A percentile compares a stretch with the other conserved stretches of the same genome.
Conservation (phyloP, 495 filamentous ascomycete genomes). For the Parmelia sp. region DNA sequence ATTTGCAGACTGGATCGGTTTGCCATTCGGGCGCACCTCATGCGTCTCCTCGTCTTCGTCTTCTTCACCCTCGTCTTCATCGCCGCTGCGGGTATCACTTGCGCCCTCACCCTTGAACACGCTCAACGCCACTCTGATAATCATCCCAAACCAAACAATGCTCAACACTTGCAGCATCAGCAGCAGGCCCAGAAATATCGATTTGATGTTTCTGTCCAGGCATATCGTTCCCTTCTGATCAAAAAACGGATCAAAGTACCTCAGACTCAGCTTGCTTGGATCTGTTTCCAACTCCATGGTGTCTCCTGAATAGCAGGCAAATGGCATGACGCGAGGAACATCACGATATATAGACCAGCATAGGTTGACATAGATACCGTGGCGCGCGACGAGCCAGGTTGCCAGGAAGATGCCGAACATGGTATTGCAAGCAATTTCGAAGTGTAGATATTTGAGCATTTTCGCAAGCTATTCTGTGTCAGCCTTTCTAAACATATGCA, state of each 20-base stretch:
- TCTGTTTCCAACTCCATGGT: conserved; percentile 33
- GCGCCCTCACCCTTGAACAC: conserved; percentile 71
- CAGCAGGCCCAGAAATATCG: conserved; percentile 67
- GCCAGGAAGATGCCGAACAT: conserved; percentile 83
- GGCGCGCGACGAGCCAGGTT: conserved; percentile 77
- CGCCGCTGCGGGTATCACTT: conserved; percentile 82
- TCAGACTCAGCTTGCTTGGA: conserved; percentile 44
- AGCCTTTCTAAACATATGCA: background rate
- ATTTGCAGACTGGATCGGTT: background rate
- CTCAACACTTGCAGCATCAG: conserved; percentile 73
- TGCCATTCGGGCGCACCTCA: conserved; percentile 17
- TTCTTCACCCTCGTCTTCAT: conserved; percentile 64
- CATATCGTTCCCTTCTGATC: conserved; percentile 65
- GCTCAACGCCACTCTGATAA: conserved; percentile 67
- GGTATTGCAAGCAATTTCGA: conserved; percentile 66
- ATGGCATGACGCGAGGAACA: conserved; percentile 52
- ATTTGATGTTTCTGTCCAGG: conserved; percentile 65
- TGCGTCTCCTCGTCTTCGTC: conserved; percentile 39
- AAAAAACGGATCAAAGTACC: conserved; percentile 64
- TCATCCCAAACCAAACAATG: conserved; percentile 86
- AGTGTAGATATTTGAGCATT: conserved; percentile 83
- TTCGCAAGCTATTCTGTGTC: conserved; percentile 69
- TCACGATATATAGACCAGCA: conserved; percentile 78
- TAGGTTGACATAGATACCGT: conserved; percentile 69
- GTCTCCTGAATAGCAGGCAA: conserved; percentile 62